Evolutionary conservation across 1,284 basidiomycete species (phyloP).

Genomic region (Cutaneotrichosporon sp.): DNA sequence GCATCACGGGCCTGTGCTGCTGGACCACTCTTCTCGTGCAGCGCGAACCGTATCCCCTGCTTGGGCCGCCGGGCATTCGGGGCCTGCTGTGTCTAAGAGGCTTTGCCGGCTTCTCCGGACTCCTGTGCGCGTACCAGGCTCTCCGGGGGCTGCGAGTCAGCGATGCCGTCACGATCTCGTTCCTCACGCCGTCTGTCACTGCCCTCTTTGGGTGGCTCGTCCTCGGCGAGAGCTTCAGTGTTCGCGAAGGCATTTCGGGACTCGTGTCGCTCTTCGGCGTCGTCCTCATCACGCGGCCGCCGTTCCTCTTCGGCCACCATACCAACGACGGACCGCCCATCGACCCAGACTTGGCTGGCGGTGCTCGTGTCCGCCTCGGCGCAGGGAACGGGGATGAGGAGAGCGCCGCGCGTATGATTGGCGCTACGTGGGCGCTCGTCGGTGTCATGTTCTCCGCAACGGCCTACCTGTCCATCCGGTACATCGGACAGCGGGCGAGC

Average conservation of each 20-base stretch:
- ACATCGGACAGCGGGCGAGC: conserved; percentile 67
- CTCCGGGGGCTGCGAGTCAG: conserved; percentile 65
- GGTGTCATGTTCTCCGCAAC: conserved; percentile 33
- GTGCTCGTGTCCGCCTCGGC: conserved; percentile 8
- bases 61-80: conserved; percentile 65
- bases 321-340: conserved; percentile 43
- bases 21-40: conserved; percentile 51
- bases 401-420: conserved; percentile 22
- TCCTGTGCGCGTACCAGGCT: conserved; percentile 58
- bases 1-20: conserved; percentile 53
- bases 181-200: conserved; percentile 65
- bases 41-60: conserved; percentile 59
- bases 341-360: conserved; percentile 62
- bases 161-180: conserved; percentile 70
- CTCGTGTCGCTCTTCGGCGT: conserved; percentile 60
- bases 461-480: conserved; percentile 59
- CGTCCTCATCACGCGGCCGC: conserved; percentile 62
- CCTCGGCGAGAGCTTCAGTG: conserved; percentile 61
- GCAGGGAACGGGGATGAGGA: conserved; percentile 12
- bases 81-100: conserved; percentile 58
- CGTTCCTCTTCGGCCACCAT: conserved; percentile 53
- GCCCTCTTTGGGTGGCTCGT: conserved; percentile 64
- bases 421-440: conserved; percentile 37
- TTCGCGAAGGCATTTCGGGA: conserved; percentile 61
- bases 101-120: conserved; percentile 54